Base-by-base conservation (phyloP, 805 yeast genomes). In the Cyberlindnera amylophila region DNA sequence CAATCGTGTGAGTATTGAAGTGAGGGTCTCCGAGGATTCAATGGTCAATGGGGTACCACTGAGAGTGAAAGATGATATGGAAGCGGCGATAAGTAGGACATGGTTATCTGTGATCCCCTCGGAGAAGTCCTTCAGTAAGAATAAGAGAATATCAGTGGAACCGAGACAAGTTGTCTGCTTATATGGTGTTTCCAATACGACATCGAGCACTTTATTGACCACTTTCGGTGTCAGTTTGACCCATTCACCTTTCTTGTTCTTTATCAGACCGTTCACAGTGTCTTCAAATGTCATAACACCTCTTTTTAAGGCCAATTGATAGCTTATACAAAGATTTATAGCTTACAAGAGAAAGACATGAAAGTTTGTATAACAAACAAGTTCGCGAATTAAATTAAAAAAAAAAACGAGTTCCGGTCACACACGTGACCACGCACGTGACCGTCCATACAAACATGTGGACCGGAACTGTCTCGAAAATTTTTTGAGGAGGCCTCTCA, bases 1-100 rank as follows among this genome's bases (percentile, higher is more conserved):
- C 16, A 51, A 15, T 19, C 59, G 38, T 9, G 47, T 28, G 3
- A 52, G 10, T 4, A 49, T 35, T 7, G 14, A 19, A 18, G 39
- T 47, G 1, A 52, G 17, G 13, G 36, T 32, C 1, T 39, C 52
- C n/a, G 36, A 18, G 10, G 23, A n/a, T 33, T 17, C 15, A 18
- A 21, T 6, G 9, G 11, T 32, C 19, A 15, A 23, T 6, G 30
- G 30, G 6, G 14, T 12, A 27, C 30, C 30, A 12, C 14, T 12
- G n/a, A 27, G 30, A 4, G 13, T 38, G 23, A 21, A 5, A 8
- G 43, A 29, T 4, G 40, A 19, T 3, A 49, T 10, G 2, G 34
- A 21, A 0, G 35, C 28, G 0, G 44, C 39, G 2, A 44, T 27
- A 4, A 45, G 18, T 5, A 51, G 19, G 3, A 49, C 41, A 8